Conservation (phyloP, 2,329 filamentous ascomycete genomes). For the Colletotrichum simmondsii region DNA sequence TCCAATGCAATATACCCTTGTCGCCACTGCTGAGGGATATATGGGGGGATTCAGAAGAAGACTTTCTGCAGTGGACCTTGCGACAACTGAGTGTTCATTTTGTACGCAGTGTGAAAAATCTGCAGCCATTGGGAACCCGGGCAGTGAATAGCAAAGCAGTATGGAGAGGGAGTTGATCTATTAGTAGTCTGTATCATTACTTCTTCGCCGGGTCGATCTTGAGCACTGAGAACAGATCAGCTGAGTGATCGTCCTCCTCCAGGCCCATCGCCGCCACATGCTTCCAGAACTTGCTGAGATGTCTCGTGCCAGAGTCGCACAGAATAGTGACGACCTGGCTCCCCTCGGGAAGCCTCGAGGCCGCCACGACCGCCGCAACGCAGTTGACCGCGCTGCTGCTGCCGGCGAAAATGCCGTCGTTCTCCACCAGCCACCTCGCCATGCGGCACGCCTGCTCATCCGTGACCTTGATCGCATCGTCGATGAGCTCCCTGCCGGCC, state of each 20-base stretch:
- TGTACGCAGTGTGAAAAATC: not conserved
- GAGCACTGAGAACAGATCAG: conserved; percentile 62
- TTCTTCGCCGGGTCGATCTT: conserved; percentile 48
- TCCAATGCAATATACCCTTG: not conserved
- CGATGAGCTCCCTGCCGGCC: conserved; percentile 83
- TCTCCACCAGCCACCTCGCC: conserved; percentile 96
- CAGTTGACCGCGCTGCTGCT: conserved; percentile 98
- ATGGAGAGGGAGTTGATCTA: not conserved
- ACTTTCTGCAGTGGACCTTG: not conserved
- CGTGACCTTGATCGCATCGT: conserved; percentile 89
- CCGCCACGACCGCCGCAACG: conserved; percentile 79
- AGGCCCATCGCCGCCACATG: conserved; percentile 75
- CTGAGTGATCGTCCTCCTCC: conserved; percentile 64
- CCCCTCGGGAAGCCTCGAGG: conserved; percentile 68
- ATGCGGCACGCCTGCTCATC: conserved; percentile 91
- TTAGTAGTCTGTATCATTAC: not conserved
- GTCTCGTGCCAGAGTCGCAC: conserved; percentile 84
- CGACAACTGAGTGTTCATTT: no score
- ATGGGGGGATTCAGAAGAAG: not conserved
- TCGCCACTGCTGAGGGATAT: no score
- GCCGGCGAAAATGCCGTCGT: conserved; percentile 93
- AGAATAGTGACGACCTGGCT: conserved; percentile 84
- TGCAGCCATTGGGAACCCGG: not conserved
- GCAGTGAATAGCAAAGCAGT: not conserved
- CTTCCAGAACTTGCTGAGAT: conserved; percentile 89